Evolutionary conservation across 805 yeast genomes (phyloP), one percentile per base, ranked within the genome.

Genomic region (Lipomyces chichibuensis): DNA sequence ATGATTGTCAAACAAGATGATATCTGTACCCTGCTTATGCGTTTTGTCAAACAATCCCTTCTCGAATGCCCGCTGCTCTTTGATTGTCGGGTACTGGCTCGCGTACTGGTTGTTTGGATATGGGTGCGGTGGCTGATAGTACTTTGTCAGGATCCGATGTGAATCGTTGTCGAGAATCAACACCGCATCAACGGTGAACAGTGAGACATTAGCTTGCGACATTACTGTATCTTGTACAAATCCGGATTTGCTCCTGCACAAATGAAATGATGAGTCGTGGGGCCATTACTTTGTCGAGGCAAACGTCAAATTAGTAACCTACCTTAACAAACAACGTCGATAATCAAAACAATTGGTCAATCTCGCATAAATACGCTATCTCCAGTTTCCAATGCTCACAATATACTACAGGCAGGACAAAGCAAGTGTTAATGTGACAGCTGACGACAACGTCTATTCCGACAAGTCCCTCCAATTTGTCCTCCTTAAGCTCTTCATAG

Each of bases 151-250:
- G 53, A 95, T 80, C 73, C 98, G 82, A 64, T 87, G 84, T 17
- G 97, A 97, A 64, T 88, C 89, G 73, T 82, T 85, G 77, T 93
- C 98, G 72, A 95, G 84, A 71, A 95, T 85, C 72, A 94, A 79
- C 56, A 90, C 82, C 3, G 97, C 95, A 52, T 89, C 84, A 61
- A 94, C 87, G 7, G 97, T 83, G 81, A 94, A 93, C 66, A 95
- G 83, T n/a, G 73, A 66, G 58, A 73, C 64, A 62, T 73, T 71
- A 32, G 73, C 64, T 14, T 57, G 63, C 14, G 66, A 23, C 63
- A 67, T 67, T 43, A n/a, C 49, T 43, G 49, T 43, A 43, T 43
- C 49, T 43, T 43, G 4, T 8, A 17, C 23, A n/a, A 43, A 43
- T 17, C 14, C 49, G 9, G 23, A 43, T n/a, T 8, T 6, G 23